Evolutionary conservation across 139 green algal species (phyloP), one percentile per base, ranked within the genome.

Genomic region (Axilococcus clingmanii): DNA sequence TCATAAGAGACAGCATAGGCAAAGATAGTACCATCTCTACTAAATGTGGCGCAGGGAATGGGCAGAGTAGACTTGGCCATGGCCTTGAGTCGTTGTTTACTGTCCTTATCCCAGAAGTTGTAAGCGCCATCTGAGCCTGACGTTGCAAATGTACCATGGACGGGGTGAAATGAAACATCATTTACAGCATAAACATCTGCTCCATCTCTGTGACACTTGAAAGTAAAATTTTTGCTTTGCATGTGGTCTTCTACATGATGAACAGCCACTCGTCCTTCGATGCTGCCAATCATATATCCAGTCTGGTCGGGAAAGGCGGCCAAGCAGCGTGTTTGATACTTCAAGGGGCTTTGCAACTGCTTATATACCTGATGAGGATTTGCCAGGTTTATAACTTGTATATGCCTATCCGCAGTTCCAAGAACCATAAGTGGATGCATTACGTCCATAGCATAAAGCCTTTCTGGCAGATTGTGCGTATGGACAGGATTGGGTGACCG

Each of bases 51-150:
- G 64, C 74, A 89, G 4, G 85, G 59, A 65, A 98, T 97, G 17
- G 91, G 82, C 41, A 70, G 60, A 16, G 65, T 80, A 55, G 55
- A 52, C 55, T 80, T 83, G 15, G 57, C 32, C 80, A 95, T 84
- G 14, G 82, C 86, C 60, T 96, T 97, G 33, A 98, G 72, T 23
- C 91, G 74, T 73, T 97, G 91, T 76, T 98, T 98, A 55, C 25
- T 73, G 66, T 98, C 91, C 69, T 98, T 96, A 77, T 97, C 91
- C 91, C 91, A 98, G 52, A 98, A 98, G 74, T 97, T 96, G 74
- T 89, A 98, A 4, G 78, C 77, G 31, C 90, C 91, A 47, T 97
- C 89, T 3, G 75, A 78, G 24, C 89, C 89, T 0, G 87, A 68
- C 4, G 89, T 97, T 1, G 85, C 81, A 71, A 97, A 97, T 0